These are phyloP conservation scores for Blepharisma stoltei DNA, from an alignment of 73 alveolate genomes.

Conservation along the genomic window DNA sequence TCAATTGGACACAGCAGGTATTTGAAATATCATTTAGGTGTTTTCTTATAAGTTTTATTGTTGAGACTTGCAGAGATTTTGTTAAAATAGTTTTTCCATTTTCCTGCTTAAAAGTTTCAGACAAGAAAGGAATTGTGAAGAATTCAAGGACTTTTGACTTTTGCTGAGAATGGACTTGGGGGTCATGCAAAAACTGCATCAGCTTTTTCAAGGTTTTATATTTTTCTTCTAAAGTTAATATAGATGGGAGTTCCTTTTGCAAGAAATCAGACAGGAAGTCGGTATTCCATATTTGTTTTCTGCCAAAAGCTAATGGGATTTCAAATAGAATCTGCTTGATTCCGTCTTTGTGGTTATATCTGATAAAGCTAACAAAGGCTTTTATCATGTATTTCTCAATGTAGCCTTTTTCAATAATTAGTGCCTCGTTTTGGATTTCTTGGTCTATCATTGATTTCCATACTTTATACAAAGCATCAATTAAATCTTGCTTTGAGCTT, in stretches of 20 bases:
- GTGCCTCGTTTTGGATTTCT: background rate
- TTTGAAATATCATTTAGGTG: slow-evolving; percentile 17
- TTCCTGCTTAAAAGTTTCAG: background rate
- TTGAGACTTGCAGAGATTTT: slow-evolving; percentile 9
- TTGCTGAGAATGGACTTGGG: background rate
- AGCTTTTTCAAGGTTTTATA: background rate
- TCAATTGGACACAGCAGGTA: slow-evolving; percentile 21
- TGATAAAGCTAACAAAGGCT: slow-evolving; percentile 19
- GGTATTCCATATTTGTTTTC: slow-evolving; percentile 3
- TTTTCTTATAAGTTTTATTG: slow-evolving; percentile 20
- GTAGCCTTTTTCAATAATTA: slow-evolving; percentile 10
- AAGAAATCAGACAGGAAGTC: background rate
- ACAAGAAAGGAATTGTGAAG: background rate
- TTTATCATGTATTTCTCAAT: slow-evolving; percentile 6
- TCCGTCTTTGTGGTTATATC: slow-evolving; percentile 20
- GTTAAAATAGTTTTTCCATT: background rate
- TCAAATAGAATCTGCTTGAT: background rate
- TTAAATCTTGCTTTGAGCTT: background rate
- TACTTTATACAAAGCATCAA: background rate
- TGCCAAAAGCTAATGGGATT: slow-evolving; percentile 24
- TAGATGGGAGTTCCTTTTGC: slow-evolving; percentile 1
- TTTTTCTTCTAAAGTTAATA: background rate
- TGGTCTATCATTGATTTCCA: background rate
- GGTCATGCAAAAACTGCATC: slow-evolving; percentile 16
- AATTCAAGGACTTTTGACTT: slow-evolving; percentile 2